Evolutionary conservation across 306 rosid species (phyloP), one percentile per base, ranked within the genome.

Genomic region (Erythrophleum fordii): DNA sequence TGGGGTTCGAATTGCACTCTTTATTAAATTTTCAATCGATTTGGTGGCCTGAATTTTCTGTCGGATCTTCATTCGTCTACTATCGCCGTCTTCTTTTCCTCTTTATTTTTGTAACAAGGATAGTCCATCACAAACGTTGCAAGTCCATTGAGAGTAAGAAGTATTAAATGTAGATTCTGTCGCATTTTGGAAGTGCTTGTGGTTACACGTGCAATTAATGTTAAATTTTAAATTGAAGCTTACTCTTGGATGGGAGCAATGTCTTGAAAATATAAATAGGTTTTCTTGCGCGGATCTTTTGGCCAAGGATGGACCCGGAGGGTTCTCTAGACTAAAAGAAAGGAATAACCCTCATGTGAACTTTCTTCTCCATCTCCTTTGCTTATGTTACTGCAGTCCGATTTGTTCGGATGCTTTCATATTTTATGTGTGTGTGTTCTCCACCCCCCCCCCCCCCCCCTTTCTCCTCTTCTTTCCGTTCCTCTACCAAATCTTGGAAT

Each of bases 151-250:
- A 67, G 5, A n/a, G 5, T 28, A 0, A 12, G 29, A 41, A 20
- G 17, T 25, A 44, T 69, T 49, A 39, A 53, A 16, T 48, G 86
- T 69, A 20, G 51, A 10, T 48, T 65, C 60, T 66, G 64, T 60
- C 10, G 13, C 41, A 26, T 42, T 62, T 29, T n/a, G 35, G 37
- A 10, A 45, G 18, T 46, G n/a, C 72, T 46, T 46, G 80, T 25
- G 41, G 39, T 64, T 51, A 48, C 64, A 31, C 39, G 46, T 62
- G 80, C 12, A 49, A 16, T 11, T 76, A 29, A 23, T 59, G 18
- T n/a, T 80, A 34, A 7, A 11, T 31, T 16, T 72, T 3, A 23
- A 45, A 34, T 13, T 56, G 60, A 46, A 59, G 52, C 45, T 41
- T 41, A 10, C 14, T 56, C 59, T 78, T 53, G 1, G 56, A 8